Conservation (phyloP, 129 eudicot genomes). For the Silybum marianum region DNA sequence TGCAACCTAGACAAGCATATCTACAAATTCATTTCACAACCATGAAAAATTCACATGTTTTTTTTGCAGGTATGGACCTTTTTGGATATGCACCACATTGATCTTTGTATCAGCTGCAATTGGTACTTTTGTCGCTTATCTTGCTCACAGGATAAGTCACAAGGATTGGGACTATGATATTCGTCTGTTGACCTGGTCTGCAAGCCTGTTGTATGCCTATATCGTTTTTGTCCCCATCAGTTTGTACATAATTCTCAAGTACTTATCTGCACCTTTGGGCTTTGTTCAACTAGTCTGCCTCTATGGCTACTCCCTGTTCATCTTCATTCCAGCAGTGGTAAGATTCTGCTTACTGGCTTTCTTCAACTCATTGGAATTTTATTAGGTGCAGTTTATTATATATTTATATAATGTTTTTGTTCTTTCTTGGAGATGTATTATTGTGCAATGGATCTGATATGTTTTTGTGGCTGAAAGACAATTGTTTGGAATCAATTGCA, state of each 20-base stretch:
- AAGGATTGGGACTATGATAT: slow-evolving; percentile 78
- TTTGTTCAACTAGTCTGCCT: slow-evolving; percentile 73
- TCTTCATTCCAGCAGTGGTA: slow-evolving; percentile 89
- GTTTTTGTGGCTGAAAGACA: not conserved
- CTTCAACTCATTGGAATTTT: not conserved
- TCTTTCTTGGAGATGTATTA: not conserved
- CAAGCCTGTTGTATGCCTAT: slow-evolving; percentile 81
- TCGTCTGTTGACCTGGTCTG: slow-evolving; percentile 73
- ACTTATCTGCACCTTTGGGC: slow-evolving; percentile 87
- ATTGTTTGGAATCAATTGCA: slow-evolving; percentile 31
- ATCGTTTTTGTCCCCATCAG: slow-evolving; percentile 59
- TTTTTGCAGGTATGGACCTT: slow-evolving; percentile 68
- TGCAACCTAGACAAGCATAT: not conserved
- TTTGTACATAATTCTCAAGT: slow-evolving; percentile 70
- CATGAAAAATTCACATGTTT: slow-evolving; percentile 1
- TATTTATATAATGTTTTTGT: not conserved
- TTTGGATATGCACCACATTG: slow-evolving; percentile 79
- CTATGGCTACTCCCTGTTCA: slow-evolving; percentile 75
- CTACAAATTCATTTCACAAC: not conserved
- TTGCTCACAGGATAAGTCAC: slow-evolving; percentile 55
- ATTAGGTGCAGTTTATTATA: not conserved
- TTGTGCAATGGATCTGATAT: no score
- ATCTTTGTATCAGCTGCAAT: slow-evolving; percentile 75
- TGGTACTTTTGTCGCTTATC: slow-evolving; percentile 70
- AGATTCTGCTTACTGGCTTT: slow-evolving; percentile 11